A percentile compares a stretch with the other conserved stretches of the same genome.
These are phyloP conservation scores for Naganishia randhawae DNA, from an alignment of 768 basidiomycete species.

Conservation along the genomic window DNA sequence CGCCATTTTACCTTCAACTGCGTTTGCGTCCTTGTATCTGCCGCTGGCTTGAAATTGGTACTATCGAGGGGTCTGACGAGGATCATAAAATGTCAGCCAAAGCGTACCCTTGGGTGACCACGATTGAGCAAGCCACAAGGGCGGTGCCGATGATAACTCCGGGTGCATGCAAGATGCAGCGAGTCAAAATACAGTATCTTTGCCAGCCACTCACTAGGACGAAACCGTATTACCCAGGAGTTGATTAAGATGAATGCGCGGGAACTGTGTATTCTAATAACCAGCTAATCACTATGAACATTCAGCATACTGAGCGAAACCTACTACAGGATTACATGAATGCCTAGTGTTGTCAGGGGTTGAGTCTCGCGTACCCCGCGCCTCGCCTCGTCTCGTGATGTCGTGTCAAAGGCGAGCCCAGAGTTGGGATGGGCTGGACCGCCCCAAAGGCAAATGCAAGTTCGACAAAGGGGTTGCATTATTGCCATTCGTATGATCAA, in stretches of 20 bases:
- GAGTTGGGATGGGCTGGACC: too few species aligned
- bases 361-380: background rate
- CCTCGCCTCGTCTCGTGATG: background rate
- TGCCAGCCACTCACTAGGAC: background rate
- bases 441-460: too few species aligned
- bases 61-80: background rate
- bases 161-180: background rate
- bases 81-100: background rate
- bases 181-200: background rate
- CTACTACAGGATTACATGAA: background rate
- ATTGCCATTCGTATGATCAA: too few species aligned
- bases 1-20: conserved; percentile 58
- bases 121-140: background rate
- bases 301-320: background rate
- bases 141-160: background rate
- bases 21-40: background rate
- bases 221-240: background rate
- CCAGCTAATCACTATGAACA: background rate
- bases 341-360: background rate
- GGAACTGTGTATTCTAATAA: background rate
- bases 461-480: background rate
- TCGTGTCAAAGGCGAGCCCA: too few species aligned
- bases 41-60: background rate
- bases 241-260: background rate
- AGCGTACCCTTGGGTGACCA: background rate